Evolutionary conservation across 1,139 yeast genomes (phyloP).

Genomic region (Suzukiozyma palmioleophila): DNA sequence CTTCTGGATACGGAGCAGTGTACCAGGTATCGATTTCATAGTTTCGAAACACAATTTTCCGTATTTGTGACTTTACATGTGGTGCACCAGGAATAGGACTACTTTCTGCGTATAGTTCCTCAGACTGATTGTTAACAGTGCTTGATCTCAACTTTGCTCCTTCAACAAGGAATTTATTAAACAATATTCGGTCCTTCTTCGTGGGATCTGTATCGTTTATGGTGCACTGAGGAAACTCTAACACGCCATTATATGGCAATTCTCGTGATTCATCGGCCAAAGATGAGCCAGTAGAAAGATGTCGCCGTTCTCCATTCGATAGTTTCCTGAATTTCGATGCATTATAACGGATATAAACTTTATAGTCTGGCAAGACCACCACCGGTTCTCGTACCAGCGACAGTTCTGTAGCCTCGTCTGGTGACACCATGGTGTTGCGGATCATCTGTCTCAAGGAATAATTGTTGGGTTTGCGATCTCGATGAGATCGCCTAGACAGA

Average conservation of each 20-base stretch:
- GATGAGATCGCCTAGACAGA: slow-evolving; percentile 18
- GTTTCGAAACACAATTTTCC: slow-evolving; percentile 62
- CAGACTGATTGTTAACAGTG: neutral
- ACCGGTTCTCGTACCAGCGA: neutral
- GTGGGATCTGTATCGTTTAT: slow-evolving; percentile 62
- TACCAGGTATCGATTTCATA: slow-evolving; percentile 88
- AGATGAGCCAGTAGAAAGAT: slow-evolving; percentile 3
- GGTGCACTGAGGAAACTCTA: slow-evolving; percentile 55
- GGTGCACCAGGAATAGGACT: slow-evolving; percentile 2
- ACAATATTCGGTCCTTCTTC: slow-evolving; percentile 43
- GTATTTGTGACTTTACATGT: slow-evolving; percentile 25
- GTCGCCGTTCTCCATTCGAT: neutral
- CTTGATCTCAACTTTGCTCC: slow-evolving; percentile 20
- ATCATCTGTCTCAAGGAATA: slow-evolving; percentile 14
- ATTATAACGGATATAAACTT: neutral
- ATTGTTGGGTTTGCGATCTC: slow-evolving; percentile 12
- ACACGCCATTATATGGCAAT: slow-evolving; percentile 62
- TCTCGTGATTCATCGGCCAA: neutral
- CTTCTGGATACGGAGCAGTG: slow-evolving; percentile 90
- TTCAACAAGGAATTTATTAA: slow-evolving; percentile 27
- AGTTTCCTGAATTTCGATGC: neutral
- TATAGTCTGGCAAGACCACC: neutral
- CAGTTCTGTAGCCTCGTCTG: neutral
- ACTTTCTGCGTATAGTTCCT: neutral
- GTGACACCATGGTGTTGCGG: slow-evolving; percentile 6